A percentile compares a stretch with the other conserved stretches of the same genome.
Evolutionary conservation across 768 basidiomycete genomes (phyloP).

Genomic region (Auriscalpium orientale): DNA sequence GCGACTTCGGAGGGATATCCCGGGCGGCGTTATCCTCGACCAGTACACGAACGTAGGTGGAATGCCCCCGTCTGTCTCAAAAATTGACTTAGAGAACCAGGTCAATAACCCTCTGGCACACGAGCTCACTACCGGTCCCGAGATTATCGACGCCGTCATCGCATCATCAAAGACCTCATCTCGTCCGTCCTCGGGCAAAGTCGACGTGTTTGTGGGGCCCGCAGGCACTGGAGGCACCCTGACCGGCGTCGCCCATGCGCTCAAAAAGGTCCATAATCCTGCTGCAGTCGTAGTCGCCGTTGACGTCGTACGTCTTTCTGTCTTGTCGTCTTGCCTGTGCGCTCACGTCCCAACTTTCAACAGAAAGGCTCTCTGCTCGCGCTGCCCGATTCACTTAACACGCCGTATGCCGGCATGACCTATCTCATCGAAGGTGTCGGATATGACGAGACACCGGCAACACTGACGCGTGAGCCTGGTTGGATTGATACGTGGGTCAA

Average conservation of each 20-base stretch:
- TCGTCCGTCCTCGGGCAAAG: slow-evolving; percentile 60
- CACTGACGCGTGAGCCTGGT: slow-evolving; percentile 56
- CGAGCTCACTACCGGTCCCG: slow-evolving; percentile 83
- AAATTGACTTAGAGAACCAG: slow-evolving; percentile 23
- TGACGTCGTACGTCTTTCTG: slow-evolving; percentile 69
- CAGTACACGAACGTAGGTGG: slow-evolving; percentile 73
- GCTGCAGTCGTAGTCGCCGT: slow-evolving; percentile 71
- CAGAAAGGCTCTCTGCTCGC: slow-evolving; percentile 89
- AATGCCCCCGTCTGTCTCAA: background rate
- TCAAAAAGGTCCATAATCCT: slow-evolving; percentile 73
- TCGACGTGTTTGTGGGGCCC: slow-evolving; percentile 77
- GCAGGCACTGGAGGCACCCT: slow-evolving; percentile 96
- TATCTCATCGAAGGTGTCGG: slow-evolving; percentile 97
- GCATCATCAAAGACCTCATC: slow-evolving; percentile 52
- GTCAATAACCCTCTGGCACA: slow-evolving; percentile 86
- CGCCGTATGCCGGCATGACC: slow-evolving; percentile 34
- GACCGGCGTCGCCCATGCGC: slow-evolving; percentile 77
- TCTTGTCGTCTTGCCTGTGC: background rate
- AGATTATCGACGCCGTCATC: slow-evolving; percentile 76
- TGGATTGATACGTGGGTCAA: slow-evolving; percentile 79
- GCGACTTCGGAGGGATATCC: slow-evolving; percentile 69
- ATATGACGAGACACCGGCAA: slow-evolving; percentile 86
- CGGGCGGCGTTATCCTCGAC: slow-evolving; percentile 82
- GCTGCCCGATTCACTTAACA: slow-evolving; percentile 56
- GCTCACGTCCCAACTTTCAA: background rate